A percentile compares a stretch with the other conserved stretches of the same genome.
These are phyloP conservation scores for Elongisporangium prolatum DNA, from an alignment of 352 stramenopile species.

Conservation along the genomic window DNA sequence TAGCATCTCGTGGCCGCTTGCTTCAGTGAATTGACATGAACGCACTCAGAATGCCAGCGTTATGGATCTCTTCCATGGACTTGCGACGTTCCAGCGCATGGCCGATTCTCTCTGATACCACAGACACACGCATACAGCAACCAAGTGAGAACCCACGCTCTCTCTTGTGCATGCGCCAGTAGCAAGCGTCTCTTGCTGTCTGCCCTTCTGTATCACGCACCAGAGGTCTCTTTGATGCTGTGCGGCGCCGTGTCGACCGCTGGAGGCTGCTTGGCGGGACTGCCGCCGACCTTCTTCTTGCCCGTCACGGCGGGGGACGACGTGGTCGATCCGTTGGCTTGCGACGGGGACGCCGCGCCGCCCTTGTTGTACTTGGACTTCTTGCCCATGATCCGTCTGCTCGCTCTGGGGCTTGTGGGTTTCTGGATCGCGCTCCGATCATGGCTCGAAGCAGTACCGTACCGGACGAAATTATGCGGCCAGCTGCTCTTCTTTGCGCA, in stretches of 20 bases:
- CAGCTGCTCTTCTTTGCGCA: background rate
- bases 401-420: slow-evolving; percentile 9
- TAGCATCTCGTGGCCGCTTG: background rate
- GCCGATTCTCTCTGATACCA: slow-evolving; percentile 27
- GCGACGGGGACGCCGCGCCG: background rate
- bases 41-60: slow-evolving; percentile 40
- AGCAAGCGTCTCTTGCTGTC: background rate
- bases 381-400: slow-evolving; percentile 39
- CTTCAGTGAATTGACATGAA: background rate
- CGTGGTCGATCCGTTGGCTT: slow-evolving; percentile 10
- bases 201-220: background rate
- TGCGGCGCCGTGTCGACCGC: slow-evolving; percentile 4
- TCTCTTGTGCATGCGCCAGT: background rate
- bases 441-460: background rate
- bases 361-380: slow-evolving; percentile 46
- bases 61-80: slow-evolving; percentile 41
- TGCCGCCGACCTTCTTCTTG: slow-evolving; percentile 18
- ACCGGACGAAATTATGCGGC: background rate
- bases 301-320: slow-evolving; percentile 8
- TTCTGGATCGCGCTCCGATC: background rate
- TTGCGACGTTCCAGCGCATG: slow-evolving; percentile 33
- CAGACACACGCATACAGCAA: background rate
- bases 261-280: slow-evolving; percentile 25
- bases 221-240: slow-evolving; percentile 4
- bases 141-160: background rate